Evolutionary conservation across 805 yeast genomes (phyloP), one percentile per base, ranked within the genome.

Genomic region (Wickerhamiella nectarea): DNA sequence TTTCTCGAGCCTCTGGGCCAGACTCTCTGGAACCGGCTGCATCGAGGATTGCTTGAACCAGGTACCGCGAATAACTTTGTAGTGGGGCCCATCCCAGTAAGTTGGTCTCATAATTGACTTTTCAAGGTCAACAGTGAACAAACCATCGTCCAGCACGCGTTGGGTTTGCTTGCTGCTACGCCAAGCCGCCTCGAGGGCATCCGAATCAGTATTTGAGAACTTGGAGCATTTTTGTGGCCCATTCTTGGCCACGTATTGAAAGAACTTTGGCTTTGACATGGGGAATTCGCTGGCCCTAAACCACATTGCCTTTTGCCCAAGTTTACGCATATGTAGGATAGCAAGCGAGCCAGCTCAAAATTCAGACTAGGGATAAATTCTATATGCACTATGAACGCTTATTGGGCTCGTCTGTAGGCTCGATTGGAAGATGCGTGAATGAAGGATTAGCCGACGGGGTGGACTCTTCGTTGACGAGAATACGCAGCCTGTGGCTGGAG

Each of bases 41-140:
- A 54, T 48, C 1, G 75, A 74, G 41, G 72, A 72, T 8, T 70
- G 56, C 29, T 67, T 62, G 57, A 84, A 85, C 97, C 97, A 89
- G 1, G 76, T 58, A 1, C 95, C 95, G 44, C 96, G 64, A 37
- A 95, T 67, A 1, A 89, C 80, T 47, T 82, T 86, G 56, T 77
- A 89, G 0, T 66, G 63, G 0, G 95, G 91, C 1, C 96, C 96
- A 6, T 75, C 76, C 96, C 96, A 89, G 57, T 77, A 89, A 0
- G 78, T 71, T 0, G 97, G 93, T 3, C 62, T 50, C 53, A 87
- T 58, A 39, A 68, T 69, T 60, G 76, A 68, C 6, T 63, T 59
- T 0, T 56, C 49, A 17, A 89, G 48, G 53, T 84, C 75, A 4
- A 85, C 95, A 53, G 76, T 74, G 53, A 81, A 82, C 20, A 89